phyloP scores from a whole-genome alignment of 2,329 filamentous ascomycete genomes.

The Aureobasidium sp. region DNA sequence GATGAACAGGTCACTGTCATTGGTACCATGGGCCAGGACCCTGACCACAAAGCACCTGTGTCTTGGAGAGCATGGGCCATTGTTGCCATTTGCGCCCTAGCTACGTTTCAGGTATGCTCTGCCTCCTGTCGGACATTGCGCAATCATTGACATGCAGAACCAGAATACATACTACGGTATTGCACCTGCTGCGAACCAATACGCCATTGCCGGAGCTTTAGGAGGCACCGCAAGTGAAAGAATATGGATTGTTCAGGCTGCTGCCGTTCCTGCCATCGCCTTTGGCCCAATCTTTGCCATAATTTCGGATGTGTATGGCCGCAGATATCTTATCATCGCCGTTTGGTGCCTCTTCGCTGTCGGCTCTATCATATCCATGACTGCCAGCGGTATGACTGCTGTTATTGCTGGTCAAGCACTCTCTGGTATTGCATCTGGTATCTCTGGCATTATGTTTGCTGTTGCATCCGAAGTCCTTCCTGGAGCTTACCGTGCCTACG shows the following conservation, averaged over 20 bases:
- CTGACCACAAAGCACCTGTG: not conserved
- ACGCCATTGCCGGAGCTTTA: slow-evolving; percentile 3
- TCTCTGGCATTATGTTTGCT: slow-evolving; percentile 8
- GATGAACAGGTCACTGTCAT: slow-evolving; percentile 8
- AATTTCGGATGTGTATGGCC: not conserved
- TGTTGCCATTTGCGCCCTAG: not conserved
- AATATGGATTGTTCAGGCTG: slow-evolving; percentile 6
- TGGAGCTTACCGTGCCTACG: slow-evolving; percentile 1
- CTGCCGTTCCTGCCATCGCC: slow-evolving; percentile 1
- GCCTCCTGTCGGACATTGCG: not conserved
- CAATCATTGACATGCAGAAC: not conserved
- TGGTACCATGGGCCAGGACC: slow-evolving; percentile 7
- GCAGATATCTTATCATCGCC: not conserved
- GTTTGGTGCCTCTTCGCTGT: not conserved
- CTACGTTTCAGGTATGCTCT: not conserved
- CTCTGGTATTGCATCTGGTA: slow-evolving; percentile 4
- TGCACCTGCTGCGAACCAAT: slow-evolving; percentile 5
- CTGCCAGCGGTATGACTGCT: not conserved
- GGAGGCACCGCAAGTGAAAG: slow-evolving; percentile 1
- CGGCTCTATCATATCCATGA: slow-evolving; percentile 3
- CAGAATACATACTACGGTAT: slow-evolving; percentile 8
- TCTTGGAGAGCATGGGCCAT: slow-evolving; percentile 3
- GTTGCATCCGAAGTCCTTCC: slow-evolving; percentile 2
- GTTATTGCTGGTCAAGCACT: slow-evolving; percentile 4
- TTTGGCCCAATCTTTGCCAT: slow-evolving; percentile 6